Percentiles rank a stretch among this genome's conserved stretches.
Conservation (phyloP, 2,329 filamentous ascomycete genomes). For the Pseudogymnoascus sp. region DNA sequence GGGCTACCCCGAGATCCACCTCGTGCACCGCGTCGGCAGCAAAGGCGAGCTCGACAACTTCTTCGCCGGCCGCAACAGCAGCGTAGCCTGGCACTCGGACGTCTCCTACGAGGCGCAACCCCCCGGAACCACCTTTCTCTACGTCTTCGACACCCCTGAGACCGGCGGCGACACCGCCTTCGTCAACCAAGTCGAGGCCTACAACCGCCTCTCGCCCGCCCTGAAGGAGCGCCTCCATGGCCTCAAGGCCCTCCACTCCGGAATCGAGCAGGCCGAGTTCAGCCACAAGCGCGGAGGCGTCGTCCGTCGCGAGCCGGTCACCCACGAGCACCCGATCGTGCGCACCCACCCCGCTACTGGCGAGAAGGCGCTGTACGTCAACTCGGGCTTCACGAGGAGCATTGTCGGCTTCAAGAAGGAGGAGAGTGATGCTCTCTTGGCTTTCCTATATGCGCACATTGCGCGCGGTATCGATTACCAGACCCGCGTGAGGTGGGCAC, state of each 20-base stretch:
- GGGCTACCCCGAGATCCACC: slow-evolving; percentile 65
- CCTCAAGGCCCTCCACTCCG: slow-evolving; percentile 72
- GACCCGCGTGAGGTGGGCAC: slow-evolving; percentile 63
- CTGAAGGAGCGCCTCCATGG: slow-evolving; percentile 77
- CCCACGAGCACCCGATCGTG: slow-evolving; percentile 67
- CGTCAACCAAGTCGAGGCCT: slow-evolving; percentile 69
- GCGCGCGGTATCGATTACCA: slow-evolving; percentile 62
- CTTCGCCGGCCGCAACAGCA: slow-evolving; percentile 64
- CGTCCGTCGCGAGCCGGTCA: slow-evolving; percentile 66
- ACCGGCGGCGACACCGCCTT: slow-evolving; percentile 83
- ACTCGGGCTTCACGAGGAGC: slow-evolving; percentile 65
- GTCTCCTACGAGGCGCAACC: slow-evolving; percentile 84
- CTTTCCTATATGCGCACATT: slow-evolving; percentile 66
- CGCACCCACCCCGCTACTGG: slow-evolving; percentile 75
- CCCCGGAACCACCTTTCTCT: slow-evolving; percentile 82
- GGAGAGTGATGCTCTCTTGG: slow-evolving; percentile 65
- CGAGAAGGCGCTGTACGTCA: slow-evolving; percentile 76
- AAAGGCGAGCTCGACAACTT: slow-evolving; percentile 54
- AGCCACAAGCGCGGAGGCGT: slow-evolving; percentile 60
- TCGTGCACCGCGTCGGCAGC: slow-evolving; percentile 64
- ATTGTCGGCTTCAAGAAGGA: slow-evolving; percentile 81
- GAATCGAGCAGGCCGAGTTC: slow-evolving; percentile 67
- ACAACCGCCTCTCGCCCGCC: slow-evolving; percentile 67
- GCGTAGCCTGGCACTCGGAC: slow-evolving; percentile 83
- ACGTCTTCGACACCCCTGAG: slow-evolving; percentile 72